Conservation (phyloP, 2,329 filamentous ascomycete species). For the Fusarium keratoplasticum region DNA sequence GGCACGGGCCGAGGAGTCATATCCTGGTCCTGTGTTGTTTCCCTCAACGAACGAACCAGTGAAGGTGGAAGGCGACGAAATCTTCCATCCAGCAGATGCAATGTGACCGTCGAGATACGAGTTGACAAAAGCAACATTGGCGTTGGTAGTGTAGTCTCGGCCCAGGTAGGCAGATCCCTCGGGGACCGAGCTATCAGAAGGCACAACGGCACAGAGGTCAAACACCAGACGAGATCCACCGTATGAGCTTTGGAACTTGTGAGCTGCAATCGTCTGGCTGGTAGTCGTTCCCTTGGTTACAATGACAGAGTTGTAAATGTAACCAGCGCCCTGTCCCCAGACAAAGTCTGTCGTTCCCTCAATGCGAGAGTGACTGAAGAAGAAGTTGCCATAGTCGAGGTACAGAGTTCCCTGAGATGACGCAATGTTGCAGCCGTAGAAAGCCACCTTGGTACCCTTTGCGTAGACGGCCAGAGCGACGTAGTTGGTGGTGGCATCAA, state of each 20-base stretch:
- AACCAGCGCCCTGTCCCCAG: conserved; percentile 40
- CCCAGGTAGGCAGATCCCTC: conserved; percentile 44
- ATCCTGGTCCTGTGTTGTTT: conserved; percentile 49
- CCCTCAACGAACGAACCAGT: conserved; percentile 45
- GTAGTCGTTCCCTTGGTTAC: conserved; percentile 20
- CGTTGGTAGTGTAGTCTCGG: conserved; percentile 41
- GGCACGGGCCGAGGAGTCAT: conserved; percentile 35
- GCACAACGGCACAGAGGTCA: conserved; percentile 54
- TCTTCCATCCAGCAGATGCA: conserved; percentile 41
- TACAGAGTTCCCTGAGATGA: conserved; percentile 39
- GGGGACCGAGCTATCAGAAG: conserved; percentile 40
- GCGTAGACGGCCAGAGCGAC: conserved; percentile 41
- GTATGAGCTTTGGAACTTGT: conserved; percentile 42
- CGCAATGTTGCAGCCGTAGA: conserved; percentile 53
- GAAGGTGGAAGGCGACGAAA: conserved; percentile 39
- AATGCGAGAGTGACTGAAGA: conserved; percentile 33
- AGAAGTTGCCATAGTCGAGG: conserved; percentile 38
- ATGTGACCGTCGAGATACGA: conserved; percentile 46
- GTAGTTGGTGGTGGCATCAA: conserved; percentile 23
- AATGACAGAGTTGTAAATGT: conserved; percentile 40
- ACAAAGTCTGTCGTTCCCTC: conserved; percentile 37
- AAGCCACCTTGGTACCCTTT: conserved; percentile 52
- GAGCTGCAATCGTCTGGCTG: conserved; percentile 43
- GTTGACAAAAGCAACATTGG: conserved; percentile 46
- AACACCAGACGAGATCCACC: conserved; percentile 55